Evolutionary conservation across 352 stramenopile genomes (phyloP).

Genomic region (Phytophthora melonis): DNA sequence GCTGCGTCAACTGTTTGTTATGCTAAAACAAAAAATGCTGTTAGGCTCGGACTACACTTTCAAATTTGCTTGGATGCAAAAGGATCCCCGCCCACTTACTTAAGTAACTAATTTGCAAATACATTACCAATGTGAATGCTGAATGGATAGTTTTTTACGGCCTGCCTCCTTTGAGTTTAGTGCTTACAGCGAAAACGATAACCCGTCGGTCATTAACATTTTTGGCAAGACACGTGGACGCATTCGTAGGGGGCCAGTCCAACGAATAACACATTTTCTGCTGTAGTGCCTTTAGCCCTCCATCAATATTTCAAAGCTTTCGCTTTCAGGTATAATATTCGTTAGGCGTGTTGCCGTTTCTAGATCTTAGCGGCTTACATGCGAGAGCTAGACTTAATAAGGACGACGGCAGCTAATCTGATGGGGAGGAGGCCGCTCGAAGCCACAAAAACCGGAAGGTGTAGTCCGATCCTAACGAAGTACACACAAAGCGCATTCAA

Average conservation of each 20-base stretch:
- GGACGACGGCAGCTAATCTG: not conserved
- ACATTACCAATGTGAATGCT: not conserved
- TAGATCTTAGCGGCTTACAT: not conserved
- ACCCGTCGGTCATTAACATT: too few relatives aligned
- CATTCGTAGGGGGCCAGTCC: too few relatives aligned
- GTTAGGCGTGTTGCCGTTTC: not conserved
- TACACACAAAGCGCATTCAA: not conserved
- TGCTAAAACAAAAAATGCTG: not conserved
- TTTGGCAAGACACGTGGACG: too few relatives aligned
- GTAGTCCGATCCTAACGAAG: constrained; percentile 9
- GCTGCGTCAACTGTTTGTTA: not conserved
- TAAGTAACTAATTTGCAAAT: not conserved
- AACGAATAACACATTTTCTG: too few relatives aligned
- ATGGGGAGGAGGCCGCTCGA: not conserved
- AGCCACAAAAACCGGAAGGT: not conserved
- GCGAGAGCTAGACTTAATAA: too few relatives aligned
- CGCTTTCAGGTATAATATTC: too few relatives aligned
- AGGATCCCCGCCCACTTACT: not conserved
- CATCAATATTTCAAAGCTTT: not conserved
- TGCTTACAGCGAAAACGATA: too few relatives aligned
- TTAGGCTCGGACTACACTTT: not conserved
- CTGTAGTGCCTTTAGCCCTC: too few relatives aligned
- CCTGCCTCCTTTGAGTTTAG: too few relatives aligned
- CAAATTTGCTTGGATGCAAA: constrained; percentile 4
- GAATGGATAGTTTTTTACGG: too few relatives aligned